Percentiles rank a stretch among this genome's conserved stretches.
Conservation (phyloP, 192 early-diverging fungal species). For the Umbelopsis isabellina region DNA sequence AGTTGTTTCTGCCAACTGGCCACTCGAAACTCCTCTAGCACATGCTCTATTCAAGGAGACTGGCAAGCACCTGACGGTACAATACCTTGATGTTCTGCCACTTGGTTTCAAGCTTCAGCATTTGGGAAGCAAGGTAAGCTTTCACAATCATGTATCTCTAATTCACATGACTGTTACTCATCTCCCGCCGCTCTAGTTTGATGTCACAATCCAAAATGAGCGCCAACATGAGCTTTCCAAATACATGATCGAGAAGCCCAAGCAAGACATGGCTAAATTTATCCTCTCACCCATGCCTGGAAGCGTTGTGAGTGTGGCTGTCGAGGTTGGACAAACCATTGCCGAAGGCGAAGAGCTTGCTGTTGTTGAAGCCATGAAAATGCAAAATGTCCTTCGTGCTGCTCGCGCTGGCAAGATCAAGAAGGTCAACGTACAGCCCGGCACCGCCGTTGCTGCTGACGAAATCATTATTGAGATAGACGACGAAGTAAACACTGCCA, state of each 20-base stretch:
- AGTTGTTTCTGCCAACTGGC: constrained; percentile 65
- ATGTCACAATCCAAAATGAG: constrained; percentile 64
- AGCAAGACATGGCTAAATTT: constrained; percentile 70
- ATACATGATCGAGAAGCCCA: constrained; percentile 79
- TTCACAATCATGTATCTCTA: not conserved
- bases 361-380: constrained; percentile 97
- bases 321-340: constrained; percentile 80
- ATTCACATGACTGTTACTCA: not conserved
- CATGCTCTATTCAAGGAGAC: constrained; percentile 45
- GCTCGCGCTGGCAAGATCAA: constrained; percentile 78
- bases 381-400: constrained; percentile 92
- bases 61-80: constrained; percentile 56
- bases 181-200: constrained; percentile 47
- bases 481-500: constrained; percentile 31
- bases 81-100: constrained; percentile 74
- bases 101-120: constrained; percentile 83
- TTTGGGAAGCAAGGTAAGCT: constrained; percentile 67
- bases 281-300: constrained; percentile 93
- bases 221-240: constrained; percentile 66
- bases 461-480: constrained; percentile 77
- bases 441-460: constrained; percentile 78
- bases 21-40: constrained; percentile 73
- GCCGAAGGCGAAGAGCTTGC: constrained; percentile 82
- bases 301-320: constrained; percentile 78
- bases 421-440: constrained; percentile 72